phyloP scores from a whole-genome alignment of 306 rosid species.

The Glycine soja region DNA sequence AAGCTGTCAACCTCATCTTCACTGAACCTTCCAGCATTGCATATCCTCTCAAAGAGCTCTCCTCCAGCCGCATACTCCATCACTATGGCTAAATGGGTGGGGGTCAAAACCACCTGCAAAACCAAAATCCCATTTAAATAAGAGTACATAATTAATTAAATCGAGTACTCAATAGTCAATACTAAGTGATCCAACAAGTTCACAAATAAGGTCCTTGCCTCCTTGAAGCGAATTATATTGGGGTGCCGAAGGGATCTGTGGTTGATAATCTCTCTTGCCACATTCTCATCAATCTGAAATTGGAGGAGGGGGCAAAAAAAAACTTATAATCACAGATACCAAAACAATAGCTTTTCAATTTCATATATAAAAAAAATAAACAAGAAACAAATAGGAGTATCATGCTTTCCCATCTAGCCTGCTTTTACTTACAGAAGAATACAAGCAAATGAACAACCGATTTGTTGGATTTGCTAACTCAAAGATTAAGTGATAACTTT shows the following conservation, averaged over 20 bases:
- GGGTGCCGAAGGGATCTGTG: constrained; percentile 84
- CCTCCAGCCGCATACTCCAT: constrained; percentile 91
- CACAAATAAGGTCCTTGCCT: constrained; percentile 54
- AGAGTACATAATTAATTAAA: not conserved
- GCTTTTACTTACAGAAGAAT: constrained; percentile 24
- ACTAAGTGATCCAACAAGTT: constrained; percentile 26
- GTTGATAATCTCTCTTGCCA: constrained; percentile 80
- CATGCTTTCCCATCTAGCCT: constrained; percentile 1
- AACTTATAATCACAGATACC: constrained; percentile 12
- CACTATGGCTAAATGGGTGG: constrained; percentile 72
- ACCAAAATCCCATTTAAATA: constrained; percentile 26
- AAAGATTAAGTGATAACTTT: constrained; percentile 12
- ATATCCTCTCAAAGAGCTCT: constrained; percentile 77
- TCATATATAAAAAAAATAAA: constrained; percentile 25
- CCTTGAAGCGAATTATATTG: constrained; percentile 82
- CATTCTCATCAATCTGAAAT: constrained; percentile 79
- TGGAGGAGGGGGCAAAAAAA: not conserved
- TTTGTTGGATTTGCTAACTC: constrained; percentile 20
- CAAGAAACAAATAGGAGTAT: constrained; percentile 1
- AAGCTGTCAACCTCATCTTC: constrained; percentile 71
- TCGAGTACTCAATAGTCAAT: not conserved
- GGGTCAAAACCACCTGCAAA: constrained; percentile 74
- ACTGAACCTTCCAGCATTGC: constrained; percentile 80
- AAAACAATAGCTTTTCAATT: constrained; percentile 33
- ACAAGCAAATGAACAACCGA: not conserved